Evolutionary conservation across 2,329 filamentous ascomycete genomes (phyloP).

Genomic region (Clonostachys rosea): DNA sequence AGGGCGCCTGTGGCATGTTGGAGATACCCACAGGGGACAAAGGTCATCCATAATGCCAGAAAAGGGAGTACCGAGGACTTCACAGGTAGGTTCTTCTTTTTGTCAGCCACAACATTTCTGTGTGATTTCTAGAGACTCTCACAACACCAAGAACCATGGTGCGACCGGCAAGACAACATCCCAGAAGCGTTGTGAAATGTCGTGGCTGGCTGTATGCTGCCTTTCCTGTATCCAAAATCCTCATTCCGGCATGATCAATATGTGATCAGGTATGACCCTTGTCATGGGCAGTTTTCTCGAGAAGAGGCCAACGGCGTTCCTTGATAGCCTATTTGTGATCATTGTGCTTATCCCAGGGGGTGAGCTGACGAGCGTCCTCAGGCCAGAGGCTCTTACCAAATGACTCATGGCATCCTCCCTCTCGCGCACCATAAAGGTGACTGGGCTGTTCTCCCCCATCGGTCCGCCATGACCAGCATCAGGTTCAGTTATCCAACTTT

Average conservation of each 20-base stretch:
- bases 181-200: conserved; percentile 23
- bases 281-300: conserved; percentile 4
- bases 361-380: conserved; percentile 72
- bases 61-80: conserved; percentile 35
- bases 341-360: conserved; percentile 59
- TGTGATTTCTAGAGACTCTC: conserved; percentile 35
- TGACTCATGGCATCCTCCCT: conserved; percentile 68
- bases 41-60: too few species aligned
- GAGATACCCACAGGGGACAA: too few species aligned
- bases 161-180: conserved; percentile 31
- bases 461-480: conserved; percentile 23
- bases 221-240: conserved; percentile 38
- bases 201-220: conserved; percentile 42
- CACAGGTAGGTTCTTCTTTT: too few species aligned
- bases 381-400: conserved; percentile 68
- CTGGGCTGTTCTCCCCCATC: conserved; percentile 53
- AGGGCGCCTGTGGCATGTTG: too few species aligned
- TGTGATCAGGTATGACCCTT: conserved; percentile 1
- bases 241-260: background rate
- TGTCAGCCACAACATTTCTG: conserved; percentile 30
- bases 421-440: conserved; percentile 48
- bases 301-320: conserved; percentile 21
- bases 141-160: conserved; percentile 12
- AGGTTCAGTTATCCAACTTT: conserved; percentile 36
- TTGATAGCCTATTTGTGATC: conserved; percentile 36